phyloP scores from a whole-genome alignment of 1,284 basidiomycete genomes.

The Pascua guehoae region DNA sequence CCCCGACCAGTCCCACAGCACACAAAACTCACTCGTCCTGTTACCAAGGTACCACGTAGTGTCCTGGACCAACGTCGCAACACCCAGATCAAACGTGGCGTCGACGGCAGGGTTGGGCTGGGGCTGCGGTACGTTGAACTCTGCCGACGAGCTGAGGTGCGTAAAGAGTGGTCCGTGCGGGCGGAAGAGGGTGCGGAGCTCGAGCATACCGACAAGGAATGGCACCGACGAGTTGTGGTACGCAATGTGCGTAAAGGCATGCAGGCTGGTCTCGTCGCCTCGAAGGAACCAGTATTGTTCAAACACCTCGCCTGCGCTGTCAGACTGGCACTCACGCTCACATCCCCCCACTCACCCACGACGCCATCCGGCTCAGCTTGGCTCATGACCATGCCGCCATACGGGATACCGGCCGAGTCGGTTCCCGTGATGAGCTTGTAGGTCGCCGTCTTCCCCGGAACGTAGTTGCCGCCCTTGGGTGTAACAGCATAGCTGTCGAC shows the following conservation, averaged over 20 bases:
- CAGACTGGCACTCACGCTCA: neutral
- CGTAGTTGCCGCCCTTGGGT: no score
- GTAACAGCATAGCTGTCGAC: no score
- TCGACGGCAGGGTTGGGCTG: constrained; percentile 22
- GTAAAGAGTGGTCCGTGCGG: constrained; percentile 29
- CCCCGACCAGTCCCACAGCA: no score
- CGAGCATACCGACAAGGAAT: constrained; percentile 24
- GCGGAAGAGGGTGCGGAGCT: constrained; percentile 22
- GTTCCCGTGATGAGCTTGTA: constrained; percentile 3
- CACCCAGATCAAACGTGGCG: constrained; percentile 6
- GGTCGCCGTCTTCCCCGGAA: neutral
- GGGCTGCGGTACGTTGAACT: constrained; percentile 25
- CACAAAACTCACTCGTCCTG: constrained; percentile 1
- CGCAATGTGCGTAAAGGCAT: constrained; percentile 27
- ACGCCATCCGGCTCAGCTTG: constrained; percentile 7
- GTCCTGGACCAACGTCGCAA: constrained; percentile 31
- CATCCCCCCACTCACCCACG: constrained; percentile 4
- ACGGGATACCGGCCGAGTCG: constrained; percentile 11
- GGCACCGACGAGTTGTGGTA: constrained; percentile 20
- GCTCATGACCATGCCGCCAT: constrained; percentile 13
- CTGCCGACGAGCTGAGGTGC: constrained; percentile 25
- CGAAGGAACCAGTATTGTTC: constrained; percentile 38
- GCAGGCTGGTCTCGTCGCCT: constrained; percentile 33
- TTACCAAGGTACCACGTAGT: constrained; percentile 37
- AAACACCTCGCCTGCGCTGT: constrained; percentile 22